phyloP scores from a whole-genome alignment of 148 eudicot genomes.

The Spergularia bocconei region DNA sequence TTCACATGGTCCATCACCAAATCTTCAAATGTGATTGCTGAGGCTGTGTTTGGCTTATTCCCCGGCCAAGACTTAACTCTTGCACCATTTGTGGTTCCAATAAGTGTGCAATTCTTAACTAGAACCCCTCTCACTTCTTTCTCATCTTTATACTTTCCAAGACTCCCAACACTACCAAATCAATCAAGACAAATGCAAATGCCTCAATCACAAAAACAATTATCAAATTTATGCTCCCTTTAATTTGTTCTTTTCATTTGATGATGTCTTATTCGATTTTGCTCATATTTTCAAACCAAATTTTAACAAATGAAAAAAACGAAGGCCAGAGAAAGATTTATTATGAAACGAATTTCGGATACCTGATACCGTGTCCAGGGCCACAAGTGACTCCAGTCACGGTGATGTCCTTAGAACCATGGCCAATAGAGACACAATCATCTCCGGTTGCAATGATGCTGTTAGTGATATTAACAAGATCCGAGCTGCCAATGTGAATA shows the following conservation, averaged over 20 bases:
- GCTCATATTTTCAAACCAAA: too few relatives aligned
- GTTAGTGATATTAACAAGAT: slow-evolving; percentile 25
- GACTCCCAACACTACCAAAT: slow-evolving; percentile 46
- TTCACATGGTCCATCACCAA: slow-evolving; percentile 38
- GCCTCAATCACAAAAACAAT: neutral
- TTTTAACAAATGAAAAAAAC: too few relatives aligned
- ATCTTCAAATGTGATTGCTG: slow-evolving; percentile 36
- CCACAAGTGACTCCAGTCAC: slow-evolving; percentile 46
- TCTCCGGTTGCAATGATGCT: slow-evolving; percentile 46
- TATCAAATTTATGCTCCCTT: too few relatives aligned
- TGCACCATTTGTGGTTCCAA: slow-evolving; percentile 38
- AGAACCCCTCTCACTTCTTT: slow-evolving; percentile 24
- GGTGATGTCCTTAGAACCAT: slow-evolving; percentile 33
- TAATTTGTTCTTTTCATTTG: too few relatives aligned
- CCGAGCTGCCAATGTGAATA: slow-evolving; percentile 34
- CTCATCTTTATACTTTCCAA: slow-evolving; percentile 29
- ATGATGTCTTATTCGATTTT: too few relatives aligned
- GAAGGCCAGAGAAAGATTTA: neutral
- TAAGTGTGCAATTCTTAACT: slow-evolving; percentile 37
- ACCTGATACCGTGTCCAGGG: slow-evolving; percentile 70
- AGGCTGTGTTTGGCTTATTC: slow-evolving; percentile 22
- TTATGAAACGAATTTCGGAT: neutral
- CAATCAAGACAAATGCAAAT: neutral
- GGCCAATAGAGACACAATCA: slow-evolving; percentile 55
- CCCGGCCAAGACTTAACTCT: slow-evolving; percentile 53